These are phyloP conservation scores for Daldinia loculata DNA, from an alignment of 495 filamentous ascomycete genomes.

Conservation along the genomic window DNA sequence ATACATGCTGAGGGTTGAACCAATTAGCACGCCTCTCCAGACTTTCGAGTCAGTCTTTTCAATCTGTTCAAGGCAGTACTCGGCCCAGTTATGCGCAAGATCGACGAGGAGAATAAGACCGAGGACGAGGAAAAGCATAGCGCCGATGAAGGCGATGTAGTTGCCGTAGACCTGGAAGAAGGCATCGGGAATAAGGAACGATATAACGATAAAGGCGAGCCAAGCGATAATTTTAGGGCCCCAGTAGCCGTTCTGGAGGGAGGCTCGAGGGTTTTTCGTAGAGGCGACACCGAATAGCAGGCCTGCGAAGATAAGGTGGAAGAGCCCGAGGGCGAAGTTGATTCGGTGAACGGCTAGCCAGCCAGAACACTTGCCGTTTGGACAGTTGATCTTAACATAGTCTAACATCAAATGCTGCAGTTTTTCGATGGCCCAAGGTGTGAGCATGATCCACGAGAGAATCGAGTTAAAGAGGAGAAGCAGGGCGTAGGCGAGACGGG, in stretches of 20 bases:
- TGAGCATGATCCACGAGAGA: slow-evolving; percentile 98
- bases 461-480: slow-evolving; percentile 97
- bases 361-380: slow-evolving; percentile 89
- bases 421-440: slow-evolving; percentile 97
- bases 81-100: slow-evolving; percentile 96
- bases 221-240: slow-evolving; percentile 78
- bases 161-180: slow-evolving; percentile 98
- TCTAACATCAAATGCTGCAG: slow-evolving; percentile 89
- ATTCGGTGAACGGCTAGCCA: slow-evolving; percentile 97
- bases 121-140: slow-evolving; percentile 92
- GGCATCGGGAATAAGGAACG: slow-evolving; percentile 91
- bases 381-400: slow-evolving; percentile 92
- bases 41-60: slow-evolving; percentile 83
- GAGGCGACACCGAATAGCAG: slow-evolving; percentile 86
- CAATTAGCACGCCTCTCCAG: slow-evolving; percentile 88
- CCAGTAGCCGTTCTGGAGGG: slow-evolving; percentile 95
- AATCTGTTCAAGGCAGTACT: slow-evolving; percentile 93
- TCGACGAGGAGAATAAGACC: slow-evolving; percentile 94
- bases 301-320: slow-evolving; percentile 85
- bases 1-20: slow-evolving; percentile 95
- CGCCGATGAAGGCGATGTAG: slow-evolving; percentile 87
- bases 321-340: slow-evolving; percentile 94
- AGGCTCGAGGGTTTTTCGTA: slow-evolving; percentile 86
- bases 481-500: slow-evolving; percentile 95
- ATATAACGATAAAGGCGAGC: slow-evolving; percentile 84